Percentiles rank a stretch among this genome's conserved stretches.
Evolutionary conservation across 1,139 yeast species (phyloP).

Genomic region (Lodderomyces jiufengensis): DNA sequence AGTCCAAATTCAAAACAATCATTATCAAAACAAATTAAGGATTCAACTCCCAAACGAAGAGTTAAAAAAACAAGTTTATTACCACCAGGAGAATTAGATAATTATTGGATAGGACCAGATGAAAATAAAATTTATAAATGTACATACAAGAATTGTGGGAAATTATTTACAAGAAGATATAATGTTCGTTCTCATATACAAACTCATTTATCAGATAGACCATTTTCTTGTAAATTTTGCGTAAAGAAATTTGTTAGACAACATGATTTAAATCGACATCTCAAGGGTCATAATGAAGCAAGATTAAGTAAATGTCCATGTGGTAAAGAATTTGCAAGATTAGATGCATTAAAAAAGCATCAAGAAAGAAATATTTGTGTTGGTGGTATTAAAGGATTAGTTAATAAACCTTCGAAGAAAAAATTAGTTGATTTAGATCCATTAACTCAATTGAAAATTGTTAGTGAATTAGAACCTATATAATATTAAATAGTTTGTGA

Average conservation of each 20-base stretch:
- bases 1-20: constrained; percentile 42
- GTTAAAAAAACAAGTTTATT: constrained; percentile 65
- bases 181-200: constrained; percentile 97
- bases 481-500: too few species aligned
- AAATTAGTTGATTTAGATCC: neutral
- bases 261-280: constrained; percentile 89
- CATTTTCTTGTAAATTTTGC: constrained; percentile 63
- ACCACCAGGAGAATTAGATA: constrained; percentile 89
- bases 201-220: constrained; percentile 93
- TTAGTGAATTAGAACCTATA: too few species aligned
- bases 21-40: constrained; percentile 34
- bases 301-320: constrained; percentile 75
- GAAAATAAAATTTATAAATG: constrained; percentile 68
- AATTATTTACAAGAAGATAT: constrained; percentile 81
- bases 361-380: constrained; percentile 71
- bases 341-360: constrained; percentile 86
- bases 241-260: constrained; percentile 79
- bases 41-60: constrained; percentile 40
- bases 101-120: constrained; percentile 78
- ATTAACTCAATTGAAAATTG: too few species aligned
- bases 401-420: constrained; percentile 29
- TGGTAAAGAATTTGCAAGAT: constrained; percentile 86
- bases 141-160: constrained; percentile 74
- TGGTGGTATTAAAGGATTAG: constrained; percentile 48
- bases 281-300: constrained; percentile 79